Evolutionary conservation across 108 stramenopile species (phyloP).

Genomic region (Cyclotella cryptica): DNA sequence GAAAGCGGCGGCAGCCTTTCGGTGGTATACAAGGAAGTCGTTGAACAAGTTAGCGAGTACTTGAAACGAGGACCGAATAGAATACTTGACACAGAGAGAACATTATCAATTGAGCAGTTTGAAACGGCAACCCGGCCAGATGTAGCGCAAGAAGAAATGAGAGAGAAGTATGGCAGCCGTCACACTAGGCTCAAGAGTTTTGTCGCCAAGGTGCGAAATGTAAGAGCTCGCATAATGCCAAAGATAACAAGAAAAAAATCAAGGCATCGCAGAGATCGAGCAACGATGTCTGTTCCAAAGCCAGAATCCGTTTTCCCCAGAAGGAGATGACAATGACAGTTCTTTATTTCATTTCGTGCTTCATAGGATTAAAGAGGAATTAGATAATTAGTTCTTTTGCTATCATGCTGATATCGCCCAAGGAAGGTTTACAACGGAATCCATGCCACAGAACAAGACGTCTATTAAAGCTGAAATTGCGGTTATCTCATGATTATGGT

Average conservation of each 20-base stretch:
- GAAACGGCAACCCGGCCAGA: neutral
- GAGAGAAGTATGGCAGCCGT: neutral
- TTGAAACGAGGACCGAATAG: slow-evolving; percentile 2
- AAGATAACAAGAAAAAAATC: neutral
- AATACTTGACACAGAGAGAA: slow-evolving; percentile 1
- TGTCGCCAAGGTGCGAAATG: slow-evolving; percentile 3
- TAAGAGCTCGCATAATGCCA: slow-evolving; percentile 4
- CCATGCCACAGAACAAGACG: no score
- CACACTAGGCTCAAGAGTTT: slow-evolving; percentile 11
- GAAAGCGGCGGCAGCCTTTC: slow-evolving; percentile 50
- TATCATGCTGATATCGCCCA: no score
- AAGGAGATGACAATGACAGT: neutral
- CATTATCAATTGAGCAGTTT: slow-evolving; percentile 4
- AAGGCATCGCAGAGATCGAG: neutral
- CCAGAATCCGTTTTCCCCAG: neutral
- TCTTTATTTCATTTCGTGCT: no score
- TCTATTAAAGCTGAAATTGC: no score
- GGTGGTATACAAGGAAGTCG: slow-evolving; percentile 49
- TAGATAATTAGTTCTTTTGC: no score
- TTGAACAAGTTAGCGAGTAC: slow-evolving; percentile 39
- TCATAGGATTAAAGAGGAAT: no score
- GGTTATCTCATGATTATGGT: no score
- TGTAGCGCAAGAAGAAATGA: neutral
- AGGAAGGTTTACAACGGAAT: no score
- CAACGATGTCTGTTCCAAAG: neutral